Base-by-base conservation (phyloP, 257 asterid genomes). In the Ilex asprella region DNA sequence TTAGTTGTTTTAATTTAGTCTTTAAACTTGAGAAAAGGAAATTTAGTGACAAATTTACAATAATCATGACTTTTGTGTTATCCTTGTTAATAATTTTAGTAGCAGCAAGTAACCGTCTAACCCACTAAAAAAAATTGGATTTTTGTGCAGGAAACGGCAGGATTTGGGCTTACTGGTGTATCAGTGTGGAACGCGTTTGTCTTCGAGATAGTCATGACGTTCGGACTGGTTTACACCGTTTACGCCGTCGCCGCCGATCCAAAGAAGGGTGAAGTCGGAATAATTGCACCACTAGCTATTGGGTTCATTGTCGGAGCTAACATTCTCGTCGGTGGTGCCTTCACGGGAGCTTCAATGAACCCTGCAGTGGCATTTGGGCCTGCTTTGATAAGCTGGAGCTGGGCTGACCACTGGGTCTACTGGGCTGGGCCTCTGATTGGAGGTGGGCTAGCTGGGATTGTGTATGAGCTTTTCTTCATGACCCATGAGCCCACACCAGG, bases 261-360 rank as follows among this genome's bases (percentile, higher is more conserved):
- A 4, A 84, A 84, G 76, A 87, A 80, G 79, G 93, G 93, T 6
- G 75, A 84, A 2, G 0, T 84, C 35, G 93, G 90, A 6, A 78
- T 65, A 7, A 79, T 84, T 2, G 93, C 95, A 30, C 95, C 95
- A 2, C 39, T 87, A 3, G 87, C 89, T 2, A 87, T 87, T 12
- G 92, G 93, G 47, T 70, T 84, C 55, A 73, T 87, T 2, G 88
- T 87, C 0, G 95, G 82, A n/a, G 95, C 95, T 39, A 87, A 87
- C 75, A 76, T 87, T 47, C 79, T 87, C 0, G 88, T 76, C 29
- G 95, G 95, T 35, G 95, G 95, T 1, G 80, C 86, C 5, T 87
- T 87, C 63, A 79, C 84, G 65, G 95, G 95, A 3, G 95, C 93
- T 0, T 84, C 93, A n/a, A 84, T 84, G 95, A 86, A 86, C 79